Conservation (phyloP, 306 rosid species). For the Inga leiocalycina region DNA sequence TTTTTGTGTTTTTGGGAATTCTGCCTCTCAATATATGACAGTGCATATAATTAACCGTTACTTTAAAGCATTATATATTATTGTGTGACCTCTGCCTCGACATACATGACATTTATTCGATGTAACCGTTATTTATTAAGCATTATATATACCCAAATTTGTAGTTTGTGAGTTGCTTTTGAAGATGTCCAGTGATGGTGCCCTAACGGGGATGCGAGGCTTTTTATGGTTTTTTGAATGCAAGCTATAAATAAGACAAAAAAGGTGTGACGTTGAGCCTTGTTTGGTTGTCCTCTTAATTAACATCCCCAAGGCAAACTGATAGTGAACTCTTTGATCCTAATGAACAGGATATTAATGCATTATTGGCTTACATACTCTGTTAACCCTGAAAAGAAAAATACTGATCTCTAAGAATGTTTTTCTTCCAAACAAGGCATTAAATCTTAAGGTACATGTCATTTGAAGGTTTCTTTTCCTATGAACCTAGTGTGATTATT, state of each 20-base stretch:
- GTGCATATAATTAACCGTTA: too few species aligned
- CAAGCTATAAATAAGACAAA: constrained; percentile 43
- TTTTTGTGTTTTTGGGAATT: too few species aligned
- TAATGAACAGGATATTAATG: not conserved
- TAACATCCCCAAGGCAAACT: constrained; percentile 48
- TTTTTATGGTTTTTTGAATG: constrained; percentile 51
- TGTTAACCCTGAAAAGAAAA: not conserved
- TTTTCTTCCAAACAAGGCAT: not conserved
- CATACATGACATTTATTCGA: too few species aligned
- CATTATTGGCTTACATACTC: not conserved
- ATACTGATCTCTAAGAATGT: not conserved
- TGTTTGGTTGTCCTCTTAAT: constrained; percentile 40
- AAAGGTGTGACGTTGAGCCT: constrained; percentile 37
- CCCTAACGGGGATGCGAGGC: not conserved
- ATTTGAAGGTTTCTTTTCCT: too few species aligned
- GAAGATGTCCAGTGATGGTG: constrained; percentile 17
- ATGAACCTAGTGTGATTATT: not conserved
- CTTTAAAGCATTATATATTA: too few species aligned
- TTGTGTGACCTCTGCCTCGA: too few species aligned
- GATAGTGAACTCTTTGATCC: constrained; percentile 22
- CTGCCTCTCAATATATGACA: too few species aligned
- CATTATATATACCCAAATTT: too few species aligned
- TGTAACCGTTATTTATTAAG: too few species aligned
- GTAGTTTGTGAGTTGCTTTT: constrained; percentile 27
- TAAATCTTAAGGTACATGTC: too few species aligned